phyloP scores from a whole-genome alignment of 306 rosid genomes.

The Cucurbita maxima region DNA sequence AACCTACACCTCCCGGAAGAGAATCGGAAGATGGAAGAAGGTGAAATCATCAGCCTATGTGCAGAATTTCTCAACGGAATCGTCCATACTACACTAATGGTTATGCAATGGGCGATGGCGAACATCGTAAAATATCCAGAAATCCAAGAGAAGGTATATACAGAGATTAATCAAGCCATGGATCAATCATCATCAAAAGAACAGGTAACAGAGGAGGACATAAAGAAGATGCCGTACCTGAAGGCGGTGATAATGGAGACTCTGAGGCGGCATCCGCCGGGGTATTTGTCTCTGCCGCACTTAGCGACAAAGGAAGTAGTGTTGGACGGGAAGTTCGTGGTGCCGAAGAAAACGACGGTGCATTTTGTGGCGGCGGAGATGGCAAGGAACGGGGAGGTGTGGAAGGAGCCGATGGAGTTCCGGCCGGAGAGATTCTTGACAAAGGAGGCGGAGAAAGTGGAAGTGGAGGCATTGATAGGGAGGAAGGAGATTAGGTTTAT shows the following conservation, averaged over 20 bases:
- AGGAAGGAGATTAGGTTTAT: not conserved
- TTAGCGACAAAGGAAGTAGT: not conserved
- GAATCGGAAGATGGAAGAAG: slow-evolving; percentile 9
- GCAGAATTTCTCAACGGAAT: slow-evolving; percentile 10
- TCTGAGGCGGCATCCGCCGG: slow-evolving; percentile 7
- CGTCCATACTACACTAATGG: slow-evolving; percentile 6
- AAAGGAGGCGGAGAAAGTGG: not conserved
- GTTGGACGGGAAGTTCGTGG: not conserved
- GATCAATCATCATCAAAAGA: not conserved
- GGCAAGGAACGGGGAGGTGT: not conserved
- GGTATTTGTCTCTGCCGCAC: slow-evolving; percentile 2
- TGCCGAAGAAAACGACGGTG: not conserved
- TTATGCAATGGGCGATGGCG: slow-evolving; percentile 8
- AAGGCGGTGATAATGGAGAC: slow-evolving; percentile 10
- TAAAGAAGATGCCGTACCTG: slow-evolving; percentile 6
- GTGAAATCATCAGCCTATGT: slow-evolving; percentile 11
- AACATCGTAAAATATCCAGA: slow-evolving; percentile 6
- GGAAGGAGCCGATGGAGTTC: slow-evolving; percentile 8
- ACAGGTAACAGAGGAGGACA: not conserved
- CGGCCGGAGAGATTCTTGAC: slow-evolving; percentile 7
- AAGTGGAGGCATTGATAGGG: not conserved
- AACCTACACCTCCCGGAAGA: slow-evolving; percentile 7
- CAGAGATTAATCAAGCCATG: not conserved
- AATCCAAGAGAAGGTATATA: slow-evolving; percentile 2
- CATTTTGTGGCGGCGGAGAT: not conserved